Evolutionary conservation across 805 yeast genomes (phyloP), one percentile per base, ranked within the genome.

Genomic region (Yamadazyma nakazawae): DNA sequence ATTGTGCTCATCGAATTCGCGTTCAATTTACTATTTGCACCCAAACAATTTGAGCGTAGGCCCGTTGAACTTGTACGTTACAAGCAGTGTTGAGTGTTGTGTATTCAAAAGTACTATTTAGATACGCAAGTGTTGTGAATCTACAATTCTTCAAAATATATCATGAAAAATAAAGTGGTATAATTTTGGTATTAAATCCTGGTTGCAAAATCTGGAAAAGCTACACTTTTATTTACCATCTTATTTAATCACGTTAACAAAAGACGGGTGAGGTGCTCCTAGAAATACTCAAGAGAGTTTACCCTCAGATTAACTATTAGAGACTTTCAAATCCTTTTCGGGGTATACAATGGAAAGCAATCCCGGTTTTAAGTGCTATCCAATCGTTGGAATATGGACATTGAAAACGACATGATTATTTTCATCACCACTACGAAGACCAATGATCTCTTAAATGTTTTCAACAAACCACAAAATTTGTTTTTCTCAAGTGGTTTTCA

Each of bases 251-350:
- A 1, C 85, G 86, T 61, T 81, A 85, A 54, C 82, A 76, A 54
- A 81, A 81, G 7, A 81, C 81, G 1, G 86, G 85, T 48, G 80
- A 60, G 0, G 85, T 80, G 52, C 78, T 80, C 45, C 85, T 62
- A 16, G 78, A 68, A 24, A 78, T 59, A 4, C 51, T 45, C 18
- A 69, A 59, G 37, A 58, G 9, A 28, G 47, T 42, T 5, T 63
- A 2, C 80, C 81, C 49, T 66, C 70, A 14, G 80, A 85, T 45
- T 68, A 74, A 55, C 81, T 85, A 2, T 83, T 77, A 19, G 81
- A 85, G 2, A 84, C 84, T 54, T 70, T 76, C n/a, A 59, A 81
- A 79, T 25, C 61, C 60, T 16, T 71, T 70, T n/a, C 60, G 50
- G 0, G 82, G 74, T 14, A 80, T 72, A 41, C 72, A 78, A 53